A percentile compares a stretch with the other conserved stretches of the same genome.
These are phyloP conservation scores for Trametes meyenii DNA, from an alignment of 768 basidiomycete genomes.

Conservation along the genomic window DNA sequence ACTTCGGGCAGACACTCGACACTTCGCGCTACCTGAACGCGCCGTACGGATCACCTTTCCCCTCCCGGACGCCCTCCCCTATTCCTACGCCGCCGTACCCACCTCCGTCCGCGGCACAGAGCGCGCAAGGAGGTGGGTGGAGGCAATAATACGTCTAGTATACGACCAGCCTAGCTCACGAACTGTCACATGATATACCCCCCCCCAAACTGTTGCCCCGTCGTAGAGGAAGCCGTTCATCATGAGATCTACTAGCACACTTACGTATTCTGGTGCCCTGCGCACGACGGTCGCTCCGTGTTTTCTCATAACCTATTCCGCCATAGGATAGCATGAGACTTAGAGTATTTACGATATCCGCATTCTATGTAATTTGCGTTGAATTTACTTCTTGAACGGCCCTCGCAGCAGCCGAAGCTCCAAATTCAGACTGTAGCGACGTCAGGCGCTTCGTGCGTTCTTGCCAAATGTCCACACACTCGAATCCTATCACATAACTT, in stretches of 20 bases:
- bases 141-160: slow-evolving; percentile 24
- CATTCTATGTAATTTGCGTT: slow-evolving; percentile 16
- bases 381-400: neutral
- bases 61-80: slow-evolving; percentile 52
- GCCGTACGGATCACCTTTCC: slow-evolving; percentile 53
- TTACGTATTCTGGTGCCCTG: slow-evolving; percentile 10
- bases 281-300: slow-evolving; percentile 17
- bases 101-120: slow-evolving; percentile 16
- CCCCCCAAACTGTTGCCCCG: slow-evolving; percentile 7
- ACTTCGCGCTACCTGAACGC: slow-evolving; percentile 51
- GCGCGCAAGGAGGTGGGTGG: slow-evolving; percentile 24
- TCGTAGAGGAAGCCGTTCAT: slow-evolving; percentile 16
- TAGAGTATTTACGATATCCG: slow-evolving; percentile 26
- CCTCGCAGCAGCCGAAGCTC: too few relatives aligned
- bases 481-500: neutral
- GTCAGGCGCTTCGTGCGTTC: neutral
- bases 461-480: neutral
- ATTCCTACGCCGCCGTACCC: slow-evolving; percentile 31
- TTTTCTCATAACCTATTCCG: slow-evolving; percentile 7
- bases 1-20: slow-evolving; percentile 44
- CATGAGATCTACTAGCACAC: slow-evolving; percentile 21
- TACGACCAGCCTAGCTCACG: slow-evolving; percentile 25
- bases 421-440: neutral
- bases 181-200: slow-evolving; percentile 25
- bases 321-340: slow-evolving; percentile 18